Evolutionary conservation across 116 monocot genomes (phyloP), one percentile per base, ranked within the genome.

Genomic region (Phalaenopsis hybrid): DNA sequence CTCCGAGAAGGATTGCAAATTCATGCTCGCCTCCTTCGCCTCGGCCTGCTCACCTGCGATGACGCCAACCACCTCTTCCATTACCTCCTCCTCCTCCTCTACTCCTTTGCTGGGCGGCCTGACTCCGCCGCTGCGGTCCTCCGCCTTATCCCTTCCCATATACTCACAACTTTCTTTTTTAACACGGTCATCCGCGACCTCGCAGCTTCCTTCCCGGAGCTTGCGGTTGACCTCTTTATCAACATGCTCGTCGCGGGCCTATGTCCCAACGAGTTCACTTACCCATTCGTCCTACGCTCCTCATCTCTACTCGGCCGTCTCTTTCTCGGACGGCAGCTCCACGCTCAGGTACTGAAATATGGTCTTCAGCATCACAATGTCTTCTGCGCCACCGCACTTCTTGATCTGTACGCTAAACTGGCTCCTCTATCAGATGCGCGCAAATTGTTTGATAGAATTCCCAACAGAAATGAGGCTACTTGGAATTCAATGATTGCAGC

Each of bases 401-500:
- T 95, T n/a, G 87, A 91, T 43, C n/a, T 92, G 23, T 95, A 92
- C 28, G 43, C 81, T 0, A 91, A 91, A 37, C 61, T 85, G 20
- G 85, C 79, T 0, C 45, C 81, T 5, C 75, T 95, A 17, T 79
- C 8, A 0, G 83, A 89, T 68, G 92, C 92, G 0, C 34, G 68
- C 49, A 82, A 86, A 46, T 51, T 95, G 89, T 95, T 95, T 84
- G 95, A 91, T 20, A 82, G 87, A 86, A 95, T 95, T 77, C 87
- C 86, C 7, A 23, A 88, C 10, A 80, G 85, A 78, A 89, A 81
- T 76, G 78, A 65, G 0, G 86, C 85, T 15, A 82, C 86, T 0
- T 95, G 92, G 84, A 95, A 91, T 76, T 77, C 88, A 2, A 84
- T 95, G 75, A 82, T 95, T 12, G 76, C 84, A 6, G 85, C 84